Evolutionary conservation across 2,329 filamentous ascomycete species (phyloP), one percentile per base, ranked within the genome.

Genomic region (Hymenoscyphus linearis): DNA sequence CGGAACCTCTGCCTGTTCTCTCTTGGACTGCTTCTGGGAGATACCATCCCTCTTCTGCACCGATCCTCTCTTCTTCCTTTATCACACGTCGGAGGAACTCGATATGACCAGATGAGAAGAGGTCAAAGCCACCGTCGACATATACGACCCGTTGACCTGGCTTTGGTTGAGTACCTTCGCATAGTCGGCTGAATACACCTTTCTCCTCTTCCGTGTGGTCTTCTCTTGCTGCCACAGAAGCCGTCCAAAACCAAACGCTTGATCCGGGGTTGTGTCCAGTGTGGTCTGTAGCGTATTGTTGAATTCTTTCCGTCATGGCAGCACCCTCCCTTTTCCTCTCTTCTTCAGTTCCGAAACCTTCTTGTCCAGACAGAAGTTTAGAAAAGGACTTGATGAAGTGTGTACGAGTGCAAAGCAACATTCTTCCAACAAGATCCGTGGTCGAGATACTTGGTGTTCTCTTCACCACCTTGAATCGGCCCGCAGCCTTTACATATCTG

Each of bases 21-120:
- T 88, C 82, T 57, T 84, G 77, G 27, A 81, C 79, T 0, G 85
- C 84, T 62, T 86, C 82, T 53, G 87, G 79, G 1, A 82, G 81
- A 71, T 87, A 93, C 91, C 93, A 96, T 6, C 89, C 90, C 4
- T 85, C 82, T 53, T 82, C 74, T 54, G 78, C 79, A 4, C 87
- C 92, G 56, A 87, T 79, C 60, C 84, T 80, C 68, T 91, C 85
- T 75, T 98, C 93, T 0, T 82, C 79, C 65, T 87, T 78, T 9
- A 88, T 81, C 2, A 99, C 93, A 47, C 84, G 82, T 54, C 88
- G 85, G 59, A 99, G 81, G 69, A 99, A 99, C 73, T 96, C 93
- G 69, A 99, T 98, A 74, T 99, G 95, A 0, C 95, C 95, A 55
- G 91, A 96, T 0, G 91, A 96, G 76, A 99, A 99, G 25, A 99